These are phyloP conservation scores for Yamadazyma membranifaciens DNA, from an alignment of 1,139 yeast species.

Conservation along the genomic window DNA sequence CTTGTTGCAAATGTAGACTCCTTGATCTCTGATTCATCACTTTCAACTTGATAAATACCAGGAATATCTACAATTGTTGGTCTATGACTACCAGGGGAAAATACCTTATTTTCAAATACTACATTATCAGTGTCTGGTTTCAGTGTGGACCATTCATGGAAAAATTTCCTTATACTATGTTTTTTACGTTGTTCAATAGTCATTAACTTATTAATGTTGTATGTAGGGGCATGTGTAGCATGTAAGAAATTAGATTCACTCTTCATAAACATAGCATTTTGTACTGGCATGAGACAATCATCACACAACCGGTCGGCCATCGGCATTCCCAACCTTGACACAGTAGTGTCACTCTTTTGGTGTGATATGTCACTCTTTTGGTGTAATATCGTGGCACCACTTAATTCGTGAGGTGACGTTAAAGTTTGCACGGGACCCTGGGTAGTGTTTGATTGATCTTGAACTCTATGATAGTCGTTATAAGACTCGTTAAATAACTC, in stretches of 20 bases:
- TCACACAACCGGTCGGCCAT: slow-evolving; percentile 12
- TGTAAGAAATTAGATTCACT: background rate
- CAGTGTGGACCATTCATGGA: background rate
- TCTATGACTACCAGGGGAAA: slow-evolving; percentile 28
- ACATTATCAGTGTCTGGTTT: slow-evolving; percentile 13
- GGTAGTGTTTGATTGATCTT: too few relatives aligned
- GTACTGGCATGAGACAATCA: slow-evolving; percentile 16
- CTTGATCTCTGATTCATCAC: slow-evolving; percentile 7
- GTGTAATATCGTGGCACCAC: background rate
- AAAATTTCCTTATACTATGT: slow-evolving; percentile 4
- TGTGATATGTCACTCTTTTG: slow-evolving; percentile 1
- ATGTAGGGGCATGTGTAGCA: background rate
- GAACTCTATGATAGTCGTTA: background rate
- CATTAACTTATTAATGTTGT: background rate
- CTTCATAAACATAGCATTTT: slow-evolving; percentile 12
- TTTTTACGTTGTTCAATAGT: slow-evolving; percentile 1
- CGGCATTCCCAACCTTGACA: slow-evolving; percentile 9
- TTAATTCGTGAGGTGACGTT: background rate
- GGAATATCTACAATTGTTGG: slow-evolving; percentile 23
- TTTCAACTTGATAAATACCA: slow-evolving; percentile 19
- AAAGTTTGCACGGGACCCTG: background rate
- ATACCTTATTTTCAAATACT: slow-evolving; percentile 22
- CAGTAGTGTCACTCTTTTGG: slow-evolving; percentile 4
- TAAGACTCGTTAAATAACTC: background rate
- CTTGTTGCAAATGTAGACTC: background rate